Evolutionary conservation across 257 asterid species (phyloP).

Genomic region (Petunia secreta): DNA sequence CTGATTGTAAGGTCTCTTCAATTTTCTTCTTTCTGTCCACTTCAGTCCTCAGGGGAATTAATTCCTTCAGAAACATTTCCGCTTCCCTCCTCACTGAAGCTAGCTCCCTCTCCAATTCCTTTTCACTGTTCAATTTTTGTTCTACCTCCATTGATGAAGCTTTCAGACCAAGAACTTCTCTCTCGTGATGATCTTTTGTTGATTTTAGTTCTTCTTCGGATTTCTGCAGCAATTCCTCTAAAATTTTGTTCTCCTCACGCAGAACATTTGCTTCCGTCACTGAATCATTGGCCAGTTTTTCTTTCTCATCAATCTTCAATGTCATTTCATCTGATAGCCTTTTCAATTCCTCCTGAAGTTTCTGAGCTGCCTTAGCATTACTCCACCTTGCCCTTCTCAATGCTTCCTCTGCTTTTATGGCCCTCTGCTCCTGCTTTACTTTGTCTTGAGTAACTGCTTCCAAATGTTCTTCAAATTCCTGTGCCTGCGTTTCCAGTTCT

Average conservation of each 20-base stretch:
- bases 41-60: slow-evolving; percentile 56
- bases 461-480: slow-evolving; percentile 58
- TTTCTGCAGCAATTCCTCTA: slow-evolving; percentile 66
- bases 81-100: slow-evolving; percentile 59
- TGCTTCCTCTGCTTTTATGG: slow-evolving; percentile 77
- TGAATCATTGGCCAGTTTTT: slow-evolving; percentile 58
- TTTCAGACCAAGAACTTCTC: slow-evolving; percentile 35
- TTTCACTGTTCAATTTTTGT: slow-evolving; percentile 51
- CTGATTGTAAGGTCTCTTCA: slow-evolving; percentile 64
- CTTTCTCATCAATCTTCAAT: slow-evolving; percentile 60
- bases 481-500: slow-evolving; percentile 64
- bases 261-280: slow-evolving; percentile 59
- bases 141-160: slow-evolving; percentile 30
- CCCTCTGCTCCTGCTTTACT: slow-evolving; percentile 76
- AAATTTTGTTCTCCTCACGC: slow-evolving; percentile 52
- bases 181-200: slow-evolving; percentile 46
- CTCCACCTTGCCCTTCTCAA: slow-evolving; percentile 55
- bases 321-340: slow-evolving; percentile 69
- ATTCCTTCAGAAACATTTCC: slow-evolving; percentile 51
- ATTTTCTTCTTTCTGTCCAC: slow-evolving; percentile 58
- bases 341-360: slow-evolving; percentile 66
- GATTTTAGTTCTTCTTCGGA: slow-evolving; percentile 52
- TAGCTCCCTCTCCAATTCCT: slow-evolving; percentile 53
- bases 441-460: slow-evolving; percentile 53
- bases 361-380: slow-evolving; percentile 58